These are phyloP conservation scores for Chlorella sp. DNA, from an alignment of 139 green algal species.

Conservation along the genomic window DNA sequence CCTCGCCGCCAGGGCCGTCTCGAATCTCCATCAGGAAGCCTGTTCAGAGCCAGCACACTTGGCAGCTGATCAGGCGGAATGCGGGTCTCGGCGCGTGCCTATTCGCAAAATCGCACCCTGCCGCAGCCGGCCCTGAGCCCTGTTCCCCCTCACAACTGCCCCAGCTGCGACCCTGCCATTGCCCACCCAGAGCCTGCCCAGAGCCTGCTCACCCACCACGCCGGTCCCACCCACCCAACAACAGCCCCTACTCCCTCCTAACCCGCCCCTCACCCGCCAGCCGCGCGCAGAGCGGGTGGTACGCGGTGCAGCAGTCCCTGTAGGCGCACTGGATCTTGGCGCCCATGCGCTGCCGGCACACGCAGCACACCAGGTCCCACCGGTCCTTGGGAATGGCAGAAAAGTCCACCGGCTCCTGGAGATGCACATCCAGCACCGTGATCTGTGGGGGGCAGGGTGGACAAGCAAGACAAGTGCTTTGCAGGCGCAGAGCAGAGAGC, in stretches of 20 bases:
- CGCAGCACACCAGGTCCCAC: constrained; percentile 88
- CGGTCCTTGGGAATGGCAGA: constrained; percentile 80
- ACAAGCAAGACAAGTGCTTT: no score
- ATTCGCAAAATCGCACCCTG: no score
- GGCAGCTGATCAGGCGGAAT: no score
- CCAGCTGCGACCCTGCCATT: no score
- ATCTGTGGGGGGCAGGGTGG: not conserved
- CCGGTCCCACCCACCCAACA: not conserved
- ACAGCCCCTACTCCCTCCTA: not conserved
- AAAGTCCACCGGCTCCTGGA: not conserved
- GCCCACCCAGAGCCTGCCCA: no score
- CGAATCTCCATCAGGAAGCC: constrained; percentile 88
- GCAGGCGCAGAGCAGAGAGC: no score
- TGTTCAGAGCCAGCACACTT: not conserved
- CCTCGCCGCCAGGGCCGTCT: constrained; percentile 48
- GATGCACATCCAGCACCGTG: not conserved
- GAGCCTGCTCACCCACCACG: no score
- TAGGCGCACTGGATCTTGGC: constrained; percentile 92
- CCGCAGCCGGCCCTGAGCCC: no score
- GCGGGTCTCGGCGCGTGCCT: no score
- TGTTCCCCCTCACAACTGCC: no score
- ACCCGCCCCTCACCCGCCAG: constrained; percentile 48
- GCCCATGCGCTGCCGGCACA: constrained; percentile 89
- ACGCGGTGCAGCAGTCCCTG: constrained; percentile 82
- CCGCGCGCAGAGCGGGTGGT: constrained; percentile 89